A percentile compares a stretch with the other conserved stretches of the same genome.
These are phyloP conservation scores for Phytophthora nicotianae DNA, from an alignment of 352 stramenopile species.

Conservation along the genomic window DNA sequence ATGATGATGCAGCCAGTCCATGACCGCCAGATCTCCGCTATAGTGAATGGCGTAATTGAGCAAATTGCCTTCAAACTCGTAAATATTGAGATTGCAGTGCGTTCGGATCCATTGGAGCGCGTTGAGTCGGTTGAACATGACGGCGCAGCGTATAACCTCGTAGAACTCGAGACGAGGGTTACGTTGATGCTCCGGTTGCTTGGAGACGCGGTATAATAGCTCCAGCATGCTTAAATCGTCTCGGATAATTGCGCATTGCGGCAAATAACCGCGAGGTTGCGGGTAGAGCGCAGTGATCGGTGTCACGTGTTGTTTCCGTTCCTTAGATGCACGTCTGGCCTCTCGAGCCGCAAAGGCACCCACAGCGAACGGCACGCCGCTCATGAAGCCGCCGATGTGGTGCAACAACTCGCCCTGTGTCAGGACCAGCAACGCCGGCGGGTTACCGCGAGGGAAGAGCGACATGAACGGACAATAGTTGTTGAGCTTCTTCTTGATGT, in stretches of 20 bases:
- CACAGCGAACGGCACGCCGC: conserved; percentile 35
- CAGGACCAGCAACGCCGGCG: conserved; percentile 31
- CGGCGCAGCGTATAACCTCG: conserved; percentile 39
- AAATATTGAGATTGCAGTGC: conserved; percentile 23
- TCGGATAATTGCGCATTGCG: conserved; percentile 37
- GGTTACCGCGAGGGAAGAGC: conserved; percentile 13
- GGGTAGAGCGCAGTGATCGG: conserved; percentile 26
- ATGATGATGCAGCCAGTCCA: conserved; percentile 35
- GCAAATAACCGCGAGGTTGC: conserved; percentile 33
- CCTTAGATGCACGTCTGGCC: not conserved
- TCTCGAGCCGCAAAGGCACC: conserved; percentile 27
- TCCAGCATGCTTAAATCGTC: conserved; percentile 30
- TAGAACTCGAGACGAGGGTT: conserved; percentile 37
- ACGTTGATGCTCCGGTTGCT: conserved; percentile 10
- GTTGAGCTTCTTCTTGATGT: conserved; percentile 6
- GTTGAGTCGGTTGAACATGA: conserved; percentile 33
- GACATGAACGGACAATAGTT: conserved; percentile 3
- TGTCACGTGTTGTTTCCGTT: not conserved
- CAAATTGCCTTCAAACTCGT: conserved; percentile 40
- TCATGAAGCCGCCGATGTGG: conserved; percentile 35
- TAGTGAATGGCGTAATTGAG: conserved; percentile 38
- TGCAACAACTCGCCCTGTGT: conserved; percentile 30
- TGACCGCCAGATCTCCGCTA: conserved; percentile 19
- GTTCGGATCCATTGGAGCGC: conserved; percentile 30
- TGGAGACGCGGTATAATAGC: conserved; percentile 17